Evolutionary conservation across 495 filamentous ascomycete species (phyloP), one percentile per base, ranked within the genome.

Genomic region (Neurospora intermedia): DNA sequence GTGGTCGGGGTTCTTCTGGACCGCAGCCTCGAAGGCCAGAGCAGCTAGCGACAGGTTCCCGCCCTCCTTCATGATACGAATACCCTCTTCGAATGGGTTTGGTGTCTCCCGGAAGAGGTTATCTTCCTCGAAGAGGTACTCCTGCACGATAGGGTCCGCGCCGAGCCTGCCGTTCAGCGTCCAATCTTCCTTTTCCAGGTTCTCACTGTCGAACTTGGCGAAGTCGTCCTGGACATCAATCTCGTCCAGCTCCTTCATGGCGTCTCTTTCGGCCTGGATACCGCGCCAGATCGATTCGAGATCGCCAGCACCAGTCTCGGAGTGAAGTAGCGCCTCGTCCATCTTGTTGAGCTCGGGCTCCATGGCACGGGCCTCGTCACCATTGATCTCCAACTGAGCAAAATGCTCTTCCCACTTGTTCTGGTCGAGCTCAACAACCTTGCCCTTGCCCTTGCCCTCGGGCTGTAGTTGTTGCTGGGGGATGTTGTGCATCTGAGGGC

Each of bases 361-460:
- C 81, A 96, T 94, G 18, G 91, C 93, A 73, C 85, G 85, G 70
- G 91, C 90, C 73, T 89, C 88, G 78, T 96, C 93, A 27, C 89
- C 90, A 69, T 90, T 87, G 59, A 91, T 84, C 82, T 96, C 94
- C 80, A 98, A 90, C 83, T 95, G 88, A 62, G 91, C 90, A 79
- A 99, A 99, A 79, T 98, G 94, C 74, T 91, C 91, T 83, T 98
- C 96, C 96, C 96, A 99, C 73, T 96, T 91, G 76, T 90, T 86
- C 73, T 98, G 94, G 78, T 97, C 93, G 38, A 98, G 87, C 84
- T 98, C 96, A 5, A 97, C 89, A 83, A 99, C 91, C 76, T 94
- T 90, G 5, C 88, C 91, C 81, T 97, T 98, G 43, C 94, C 94
- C 82, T 98, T 98, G 39, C 87, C 91, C 75, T 88, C 83, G 38